These are phyloP conservation scores for Cyberlindnera sargentensis DNA, from an alignment of 805 yeast genomes.

Conservation along the genomic window DNA sequence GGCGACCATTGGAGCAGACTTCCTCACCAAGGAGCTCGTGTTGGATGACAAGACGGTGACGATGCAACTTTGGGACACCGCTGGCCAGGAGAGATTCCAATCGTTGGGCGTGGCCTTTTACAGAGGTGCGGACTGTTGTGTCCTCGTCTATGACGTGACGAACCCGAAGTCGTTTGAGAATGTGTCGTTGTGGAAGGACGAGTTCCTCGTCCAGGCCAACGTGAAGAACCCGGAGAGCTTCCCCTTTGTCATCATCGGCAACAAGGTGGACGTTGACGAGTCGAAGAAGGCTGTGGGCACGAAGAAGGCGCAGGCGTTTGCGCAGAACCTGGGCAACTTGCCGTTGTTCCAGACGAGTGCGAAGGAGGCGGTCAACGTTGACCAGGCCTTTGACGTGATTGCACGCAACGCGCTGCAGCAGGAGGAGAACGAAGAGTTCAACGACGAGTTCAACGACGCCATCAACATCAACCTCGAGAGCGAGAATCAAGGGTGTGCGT, in stretches of 20 bases:
- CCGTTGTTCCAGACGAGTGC: constrained; percentile 98
- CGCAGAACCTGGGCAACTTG: constrained; percentile 61
- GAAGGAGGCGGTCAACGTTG: constrained; percentile 91
- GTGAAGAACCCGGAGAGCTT: constrained; percentile 90
- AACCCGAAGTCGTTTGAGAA: constrained; percentile 90
- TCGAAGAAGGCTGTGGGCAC: constrained; percentile 64
- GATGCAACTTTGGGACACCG: constrained; percentile 93
- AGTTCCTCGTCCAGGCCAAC: constrained; percentile 87
- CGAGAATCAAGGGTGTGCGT: constrained; percentile 35
- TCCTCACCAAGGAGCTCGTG: constrained; percentile 81
- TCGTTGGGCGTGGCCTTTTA: constrained; percentile 95
- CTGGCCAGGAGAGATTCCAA: constrained; percentile 98
- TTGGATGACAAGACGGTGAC: constrained; percentile 61
- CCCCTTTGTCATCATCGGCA: constrained; percentile 93
- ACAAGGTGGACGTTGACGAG: constrained; percentile 92
- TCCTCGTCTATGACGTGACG: constrained; percentile 90
- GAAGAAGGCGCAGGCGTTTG: constrained; percentile 55
- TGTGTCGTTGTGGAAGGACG: constrained; percentile 89
- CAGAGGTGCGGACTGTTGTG: constrained; percentile 98
- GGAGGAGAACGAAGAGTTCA: constrained; percentile 85
- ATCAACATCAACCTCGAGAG: constrained; percentile 89
- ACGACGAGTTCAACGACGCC: constrained; percentile 93
- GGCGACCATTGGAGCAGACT: constrained; percentile 97
- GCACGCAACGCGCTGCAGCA: constrained; percentile 95
- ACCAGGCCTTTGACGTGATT: constrained; percentile 91